phyloP scores from a whole-genome alignment of 2,329 filamentous ascomycete species.

The Neocatenulostroma microsporum region DNA sequence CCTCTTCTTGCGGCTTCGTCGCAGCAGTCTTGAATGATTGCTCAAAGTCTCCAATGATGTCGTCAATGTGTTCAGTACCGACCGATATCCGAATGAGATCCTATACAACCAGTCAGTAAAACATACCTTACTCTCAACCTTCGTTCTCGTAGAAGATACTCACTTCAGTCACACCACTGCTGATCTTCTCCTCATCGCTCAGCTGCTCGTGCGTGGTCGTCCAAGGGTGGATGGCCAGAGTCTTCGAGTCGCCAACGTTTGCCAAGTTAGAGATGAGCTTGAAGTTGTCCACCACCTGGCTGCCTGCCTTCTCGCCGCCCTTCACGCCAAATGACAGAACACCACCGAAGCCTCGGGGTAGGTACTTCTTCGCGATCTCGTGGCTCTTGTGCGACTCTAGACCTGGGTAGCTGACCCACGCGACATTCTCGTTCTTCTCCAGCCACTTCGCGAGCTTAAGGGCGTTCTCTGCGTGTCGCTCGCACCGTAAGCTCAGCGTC shows the following conservation, averaged over 20 bases:
- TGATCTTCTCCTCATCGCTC: slow-evolving; percentile 67
- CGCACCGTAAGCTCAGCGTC: slow-evolving; percentile 77
- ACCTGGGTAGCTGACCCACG: slow-evolving; percentile 92
- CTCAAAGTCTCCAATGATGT: slow-evolving; percentile 92
- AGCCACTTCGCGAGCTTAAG: slow-evolving; percentile 73
- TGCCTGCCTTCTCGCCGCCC: slow-evolving; percentile 74
- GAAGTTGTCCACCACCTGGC: slow-evolving; percentile 85
- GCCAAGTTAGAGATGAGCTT: slow-evolving; percentile 93
- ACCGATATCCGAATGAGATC: slow-evolving; percentile 93
- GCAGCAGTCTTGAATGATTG: slow-evolving; percentile 66
- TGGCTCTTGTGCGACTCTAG: slow-evolving; percentile 75
- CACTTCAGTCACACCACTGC: slow-evolving; percentile 64
- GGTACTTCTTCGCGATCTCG: slow-evolving; percentile 74
- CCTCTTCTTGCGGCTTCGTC: slow-evolving; percentile 33
- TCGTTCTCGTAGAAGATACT: slow-evolving; percentile 5
- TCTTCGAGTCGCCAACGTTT: slow-evolving; percentile 94
- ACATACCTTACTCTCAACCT: slow-evolving; percentile 14
- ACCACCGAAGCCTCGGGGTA: slow-evolving; percentile 76
- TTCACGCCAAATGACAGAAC: slow-evolving; percentile 92
- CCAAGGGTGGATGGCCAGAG: slow-evolving; percentile 90
- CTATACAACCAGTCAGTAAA: slow-evolving; percentile 32
- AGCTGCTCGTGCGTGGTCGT: slow-evolving; percentile 92
- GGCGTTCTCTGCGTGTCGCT: slow-evolving; percentile 81
- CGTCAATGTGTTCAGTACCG: slow-evolving; percentile 92
- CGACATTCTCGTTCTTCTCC: slow-evolving; percentile 72